Evolutionary conservation across 768 basidiomycete species (phyloP), one percentile per base, ranked within the genome.

Genomic region (Boletus subcaerulescens): DNA sequence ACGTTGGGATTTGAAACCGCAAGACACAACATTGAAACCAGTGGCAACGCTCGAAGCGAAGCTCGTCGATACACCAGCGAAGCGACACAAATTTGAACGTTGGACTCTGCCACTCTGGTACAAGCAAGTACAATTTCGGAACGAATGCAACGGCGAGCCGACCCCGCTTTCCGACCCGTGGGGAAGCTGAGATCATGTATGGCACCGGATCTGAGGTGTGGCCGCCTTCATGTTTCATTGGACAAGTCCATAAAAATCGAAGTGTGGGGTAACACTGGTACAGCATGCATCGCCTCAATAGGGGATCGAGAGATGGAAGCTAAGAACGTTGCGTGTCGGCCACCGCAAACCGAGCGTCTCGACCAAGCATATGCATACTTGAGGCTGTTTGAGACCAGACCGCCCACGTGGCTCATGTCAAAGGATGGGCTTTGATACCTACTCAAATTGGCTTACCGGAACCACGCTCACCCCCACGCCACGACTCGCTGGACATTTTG

Each of bases 401-500:
- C 26, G 8, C 26, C 26, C 26, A 29, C 26, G 26, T 29, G 26
- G 9, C 26, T 29, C 26, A 29, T 78, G 66, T 84, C 86, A 40
- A 85, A 76, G 61, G 87, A 87, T 29, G 79, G 69, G 3, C 15
- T 20, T 20, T 20, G 20, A 22, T 22, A 2, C 22, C 22, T 22
- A 22, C 22, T 22, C n/a, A n/a, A n/a, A n/a, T 22, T 22, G 3
- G 3, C 22, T 22, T 22, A 22, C 22, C 22, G 22, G 14, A 13
- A 59, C 72, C 53, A 76, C 79, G 74, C 83, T 86, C 35, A 15
- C 40, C 51, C 44, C 50, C 50, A 57, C 48, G 33, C 45, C 22
- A 33, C 45, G 10, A 72, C 77, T 57, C 68, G 81, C 80, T 46
- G 78, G 78, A 65, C 80, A 83, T 54, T 72, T 26, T 26, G 26